These are phyloP conservation scores for Aotearoamyces nothofagi DNA, from an alignment of 2,329 filamentous ascomycete species.

Conservation along the genomic window DNA sequence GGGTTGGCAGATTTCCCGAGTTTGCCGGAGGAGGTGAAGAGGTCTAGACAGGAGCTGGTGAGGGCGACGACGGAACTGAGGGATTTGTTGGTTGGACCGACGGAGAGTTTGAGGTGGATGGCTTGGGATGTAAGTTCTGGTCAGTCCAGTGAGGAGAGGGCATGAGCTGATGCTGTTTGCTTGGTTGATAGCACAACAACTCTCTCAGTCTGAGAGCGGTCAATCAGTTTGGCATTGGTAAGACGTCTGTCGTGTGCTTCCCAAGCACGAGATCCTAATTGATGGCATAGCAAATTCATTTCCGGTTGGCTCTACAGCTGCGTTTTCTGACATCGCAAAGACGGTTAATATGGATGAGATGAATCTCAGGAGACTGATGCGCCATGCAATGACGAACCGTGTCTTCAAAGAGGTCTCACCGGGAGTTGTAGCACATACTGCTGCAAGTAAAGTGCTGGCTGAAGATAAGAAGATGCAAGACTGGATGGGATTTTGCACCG, in stretches of 20 bases:
- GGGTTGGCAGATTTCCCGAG: constrained; percentile 29
- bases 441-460: constrained; percentile 33
- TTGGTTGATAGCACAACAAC: constrained; percentile 29
- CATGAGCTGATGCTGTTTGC: too few relatives aligned
- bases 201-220: constrained; percentile 33
- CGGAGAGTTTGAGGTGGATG: constrained; percentile 34
- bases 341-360: constrained; percentile 30
- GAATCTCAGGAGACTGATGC: constrained; percentile 34
- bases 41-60: constrained; percentile 30
- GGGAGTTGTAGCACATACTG: constrained; percentile 37
- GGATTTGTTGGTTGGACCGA: constrained; percentile 31
- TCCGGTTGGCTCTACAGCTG: constrained; percentile 28
- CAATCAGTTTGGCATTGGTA: constrained; percentile 33
- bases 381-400: constrained; percentile 40
- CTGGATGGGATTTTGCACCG: constrained; percentile 39
- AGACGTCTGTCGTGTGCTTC: too few relatives aligned
- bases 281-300: constrained; percentile 38
- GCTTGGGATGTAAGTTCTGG: constrained; percentile 32
- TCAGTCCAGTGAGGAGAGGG: too few relatives aligned
- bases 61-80: constrained; percentile 32
- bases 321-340: constrained; percentile 28
- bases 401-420: constrained; percentile 37
- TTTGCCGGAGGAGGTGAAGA: constrained; percentile 29
- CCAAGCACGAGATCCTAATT: too few relatives aligned
- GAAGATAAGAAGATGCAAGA: constrained; percentile 31